A percentile compares a stretch with the other conserved stretches of the same genome.
phyloP scores from a whole-genome alignment of 1,284 basidiomycete genomes.

The Trichosporon sp. region DNA sequence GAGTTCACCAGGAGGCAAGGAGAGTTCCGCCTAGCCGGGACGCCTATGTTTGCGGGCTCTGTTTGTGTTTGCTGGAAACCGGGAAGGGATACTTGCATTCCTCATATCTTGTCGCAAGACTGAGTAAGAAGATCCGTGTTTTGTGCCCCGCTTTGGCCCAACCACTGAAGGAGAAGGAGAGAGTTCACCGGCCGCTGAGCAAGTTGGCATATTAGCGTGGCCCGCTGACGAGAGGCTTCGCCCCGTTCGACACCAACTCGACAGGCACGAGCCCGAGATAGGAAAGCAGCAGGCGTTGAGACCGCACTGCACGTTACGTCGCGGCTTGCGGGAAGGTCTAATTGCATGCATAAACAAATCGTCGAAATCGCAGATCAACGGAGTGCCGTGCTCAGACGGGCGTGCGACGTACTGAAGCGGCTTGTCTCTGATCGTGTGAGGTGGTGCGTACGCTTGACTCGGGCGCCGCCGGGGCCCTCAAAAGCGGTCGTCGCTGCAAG shows the following conservation, averaged over 20 bases:
- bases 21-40: slow-evolving; percentile 6
- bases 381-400: neutral
- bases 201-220: no score
- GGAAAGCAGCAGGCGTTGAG: neutral
- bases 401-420: neutral
- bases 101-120: neutral
- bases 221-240: neutral
- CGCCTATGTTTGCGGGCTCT: neutral
- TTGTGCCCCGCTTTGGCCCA: no score
- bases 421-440: neutral
- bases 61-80: neutral
- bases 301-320: neutral
- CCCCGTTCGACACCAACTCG: neutral
- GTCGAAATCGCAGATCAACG: neutral
- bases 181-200: no score
- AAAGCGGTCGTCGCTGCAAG: slow-evolving; percentile 26
- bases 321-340: neutral
- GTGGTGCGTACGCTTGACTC: slow-evolving; percentile 2
- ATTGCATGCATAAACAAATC: neutral
- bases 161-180: no score
- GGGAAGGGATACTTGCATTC: neutral
- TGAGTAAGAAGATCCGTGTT: no score
- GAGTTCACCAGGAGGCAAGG: slow-evolving; percentile 6
- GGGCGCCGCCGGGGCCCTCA: slow-evolving; percentile 12
- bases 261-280: neutral